Evolutionary conservation across 108 stramenopile species (phyloP).

Genomic region (Stephanodiscus minutulus): DNA sequence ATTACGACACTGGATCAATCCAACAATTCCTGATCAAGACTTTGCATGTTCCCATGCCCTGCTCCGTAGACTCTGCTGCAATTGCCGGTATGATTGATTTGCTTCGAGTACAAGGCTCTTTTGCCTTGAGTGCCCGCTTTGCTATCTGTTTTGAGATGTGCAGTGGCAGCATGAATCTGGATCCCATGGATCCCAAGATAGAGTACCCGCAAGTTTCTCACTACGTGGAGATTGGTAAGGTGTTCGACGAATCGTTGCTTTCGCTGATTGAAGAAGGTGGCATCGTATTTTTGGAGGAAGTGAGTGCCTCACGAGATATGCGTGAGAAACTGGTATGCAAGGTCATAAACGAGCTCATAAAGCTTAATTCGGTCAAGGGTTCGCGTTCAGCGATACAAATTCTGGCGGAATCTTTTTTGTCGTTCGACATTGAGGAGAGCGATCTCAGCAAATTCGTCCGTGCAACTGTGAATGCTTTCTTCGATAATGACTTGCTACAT

Average conservation of each 20-base stretch:
- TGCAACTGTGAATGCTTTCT: slow-evolving; percentile 69
- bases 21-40: slow-evolving; percentile 66
- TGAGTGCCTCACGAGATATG: slow-evolving; percentile 6
- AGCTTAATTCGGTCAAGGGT: slow-evolving; percentile 9
- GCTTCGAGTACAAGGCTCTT: slow-evolving; percentile 68
- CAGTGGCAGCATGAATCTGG: slow-evolving; percentile 20
- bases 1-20: slow-evolving; percentile 62
- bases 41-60: slow-evolving; percentile 51
- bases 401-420: too few species aligned
- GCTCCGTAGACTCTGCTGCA: slow-evolving; percentile 59
- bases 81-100: slow-evolving; percentile 75
- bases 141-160: slow-evolving; percentile 58
- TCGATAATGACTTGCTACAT: slow-evolving; percentile 76
- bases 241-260: slow-evolving; percentile 63
- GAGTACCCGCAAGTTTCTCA: slow-evolving; percentile 52
- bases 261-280: slow-evolving; percentile 15
- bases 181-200: slow-evolving; percentile 18
- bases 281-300: slow-evolving; percentile 3
- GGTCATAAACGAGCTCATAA: too few species aligned
- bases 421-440: slow-evolving; percentile 23
- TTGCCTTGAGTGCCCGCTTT: slow-evolving; percentile 69
- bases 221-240: slow-evolving; percentile 63
- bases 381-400: too few species aligned
- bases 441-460: slow-evolving; percentile 30
- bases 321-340: too few species aligned